Conservation (phyloP, 2,329 filamentous ascomycete species). For the Dactylellina leptospora region DNA sequence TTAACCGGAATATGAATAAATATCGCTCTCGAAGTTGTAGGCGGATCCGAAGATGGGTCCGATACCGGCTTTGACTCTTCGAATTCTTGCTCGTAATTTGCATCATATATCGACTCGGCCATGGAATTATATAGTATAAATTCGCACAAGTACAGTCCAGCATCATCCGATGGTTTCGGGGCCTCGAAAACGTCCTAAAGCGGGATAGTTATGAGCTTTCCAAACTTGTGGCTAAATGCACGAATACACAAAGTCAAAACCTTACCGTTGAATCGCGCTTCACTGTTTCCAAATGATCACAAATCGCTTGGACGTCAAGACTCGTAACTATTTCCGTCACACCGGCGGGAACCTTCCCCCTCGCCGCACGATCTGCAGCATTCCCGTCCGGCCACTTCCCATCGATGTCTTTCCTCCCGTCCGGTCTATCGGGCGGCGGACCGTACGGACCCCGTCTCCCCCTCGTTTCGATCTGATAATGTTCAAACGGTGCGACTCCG, state of each 20-base stretch:
- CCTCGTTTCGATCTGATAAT: constrained; percentile 40
- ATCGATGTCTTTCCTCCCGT: constrained; percentile 33
- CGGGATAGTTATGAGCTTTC: not conserved
- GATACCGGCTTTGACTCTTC: constrained; percentile 33
- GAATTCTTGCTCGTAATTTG: constrained; percentile 35
- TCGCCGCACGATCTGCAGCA: constrained; percentile 21
- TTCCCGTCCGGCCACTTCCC: constrained; percentile 24
- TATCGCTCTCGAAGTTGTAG: constrained; percentile 36
- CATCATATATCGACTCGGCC: constrained; percentile 34
- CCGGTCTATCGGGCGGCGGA: constrained; percentile 12
- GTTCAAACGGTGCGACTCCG: constrained; percentile 24
- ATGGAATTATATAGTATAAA: constrained; percentile 47
- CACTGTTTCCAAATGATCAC: constrained; percentile 23
- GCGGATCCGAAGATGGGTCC: constrained; percentile 16
- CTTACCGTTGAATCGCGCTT: constrained; percentile 23
- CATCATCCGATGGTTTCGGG: constrained; percentile 26
- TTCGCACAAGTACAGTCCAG: constrained; percentile 46
- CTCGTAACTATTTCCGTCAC: constrained; percentile 31
- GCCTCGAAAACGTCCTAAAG: constrained; percentile 24
- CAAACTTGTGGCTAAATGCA: not conserved
- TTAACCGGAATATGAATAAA: constrained; percentile 45
- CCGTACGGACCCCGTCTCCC: constrained; percentile 32
- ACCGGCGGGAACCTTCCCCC: constrained; percentile 34
- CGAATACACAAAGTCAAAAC: not conserved
- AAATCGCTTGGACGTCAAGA: constrained; percentile 32